Conservation (phyloP, 192 early-diverging fungal genomes). For the Chytriomyces hyalinus region DNA sequence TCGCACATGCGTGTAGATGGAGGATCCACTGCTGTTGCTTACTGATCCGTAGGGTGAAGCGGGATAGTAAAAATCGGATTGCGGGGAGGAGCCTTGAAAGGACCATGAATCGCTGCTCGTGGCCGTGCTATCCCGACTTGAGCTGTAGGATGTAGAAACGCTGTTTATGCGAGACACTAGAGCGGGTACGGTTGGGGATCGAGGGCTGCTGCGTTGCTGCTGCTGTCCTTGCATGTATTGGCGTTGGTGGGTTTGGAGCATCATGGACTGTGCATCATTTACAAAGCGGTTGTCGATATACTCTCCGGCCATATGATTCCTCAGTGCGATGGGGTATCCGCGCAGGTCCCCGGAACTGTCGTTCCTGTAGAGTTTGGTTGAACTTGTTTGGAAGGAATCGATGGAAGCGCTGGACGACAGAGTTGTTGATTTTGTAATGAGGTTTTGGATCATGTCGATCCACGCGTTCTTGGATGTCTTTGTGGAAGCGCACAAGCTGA, state of each 20-base stretch:
- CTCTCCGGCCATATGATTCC: background rate
- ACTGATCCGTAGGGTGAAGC: too few relatives aligned
- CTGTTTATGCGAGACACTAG: background rate
- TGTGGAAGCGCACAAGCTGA: background rate
- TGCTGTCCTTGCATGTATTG: background rate
- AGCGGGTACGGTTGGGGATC: too few relatives aligned
- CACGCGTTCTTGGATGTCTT: slow-evolving; percentile 7
- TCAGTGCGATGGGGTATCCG: background rate
- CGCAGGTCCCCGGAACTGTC: background rate
- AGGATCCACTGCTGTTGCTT: background rate
- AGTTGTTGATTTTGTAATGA: background rate
- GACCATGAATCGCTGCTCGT: background rate
- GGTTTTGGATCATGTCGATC: slow-evolving; percentile 3
- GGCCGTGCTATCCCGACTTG: background rate
- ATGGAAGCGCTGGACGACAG: background rate
- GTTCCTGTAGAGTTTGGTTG: background rate
- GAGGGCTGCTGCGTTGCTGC: background rate
- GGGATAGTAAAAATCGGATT: background rate
- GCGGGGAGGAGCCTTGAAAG: background rate
- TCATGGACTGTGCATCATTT: too few relatives aligned
- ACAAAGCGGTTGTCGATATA: background rate
- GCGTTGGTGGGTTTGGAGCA: background rate
- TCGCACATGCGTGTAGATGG: background rate
- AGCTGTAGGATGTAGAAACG: background rate
- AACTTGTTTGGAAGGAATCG: background rate